Conservation (phyloP, 2,329 filamentous ascomycete species). For the Colletotrichum endophyticum region DNA sequence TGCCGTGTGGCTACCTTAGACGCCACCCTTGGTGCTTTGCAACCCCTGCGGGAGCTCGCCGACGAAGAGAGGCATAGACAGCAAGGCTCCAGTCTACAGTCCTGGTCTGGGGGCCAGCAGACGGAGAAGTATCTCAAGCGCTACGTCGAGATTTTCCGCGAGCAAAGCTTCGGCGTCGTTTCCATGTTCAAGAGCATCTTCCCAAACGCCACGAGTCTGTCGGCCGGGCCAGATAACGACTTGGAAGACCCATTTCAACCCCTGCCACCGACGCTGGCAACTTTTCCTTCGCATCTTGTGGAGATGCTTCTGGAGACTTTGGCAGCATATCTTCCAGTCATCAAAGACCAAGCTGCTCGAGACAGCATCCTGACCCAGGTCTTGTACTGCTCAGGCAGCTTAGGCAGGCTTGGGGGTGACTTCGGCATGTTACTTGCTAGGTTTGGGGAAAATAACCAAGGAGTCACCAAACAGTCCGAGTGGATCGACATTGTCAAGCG, state of each 20-base stretch:
- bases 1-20: slow-evolving; percentile 83
- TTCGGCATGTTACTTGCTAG: slow-evolving; percentile 87
- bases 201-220: slow-evolving; percentile 52
- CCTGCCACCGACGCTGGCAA: slow-evolving; percentile 78
- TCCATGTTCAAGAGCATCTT: slow-evolving; percentile 95
- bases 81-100: slow-evolving; percentile 40
- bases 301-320: slow-evolving; percentile 81
- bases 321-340: slow-evolving; percentile 76
- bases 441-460: slow-evolving; percentile 33
- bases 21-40: slow-evolving; percentile 79
- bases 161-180: slow-evolving; percentile 95
- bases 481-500: slow-evolving; percentile 92
- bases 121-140: slow-evolving; percentile 93
- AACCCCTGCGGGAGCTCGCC: slow-evolving; percentile 85
- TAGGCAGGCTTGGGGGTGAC: slow-evolving; percentile 89
- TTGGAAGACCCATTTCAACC: slow-evolving; percentile 53
- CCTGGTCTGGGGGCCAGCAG: slow-evolving; percentile 80
- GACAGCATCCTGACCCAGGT: slow-evolving; percentile 93
- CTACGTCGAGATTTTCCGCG: slow-evolving; percentile 96
- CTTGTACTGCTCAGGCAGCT: slow-evolving; percentile 88
- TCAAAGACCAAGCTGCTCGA: slow-evolving; percentile 78
- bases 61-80: slow-evolving; percentile 76
- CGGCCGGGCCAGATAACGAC: slow-evolving; percentile 5
- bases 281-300: slow-evolving; percentile 84
- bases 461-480: slow-evolving; percentile 46